Conservation (phyloP, 192 early-diverging fungal genomes). For the Ambispora gerdemannii region DNA sequence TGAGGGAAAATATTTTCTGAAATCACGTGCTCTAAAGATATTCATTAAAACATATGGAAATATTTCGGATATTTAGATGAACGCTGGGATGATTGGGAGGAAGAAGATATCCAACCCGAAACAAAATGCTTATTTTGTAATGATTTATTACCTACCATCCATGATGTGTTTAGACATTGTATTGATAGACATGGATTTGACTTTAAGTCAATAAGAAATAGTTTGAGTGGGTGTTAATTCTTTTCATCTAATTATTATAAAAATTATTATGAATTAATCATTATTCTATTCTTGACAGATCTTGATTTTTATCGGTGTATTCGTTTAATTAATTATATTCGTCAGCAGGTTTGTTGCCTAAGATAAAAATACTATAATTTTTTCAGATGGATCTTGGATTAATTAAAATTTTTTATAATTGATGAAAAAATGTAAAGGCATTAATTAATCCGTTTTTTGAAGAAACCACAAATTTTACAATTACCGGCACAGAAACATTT, state of each 20-base stretch:
- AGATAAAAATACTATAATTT: not conserved
- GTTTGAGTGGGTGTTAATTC: conserved; percentile 31
- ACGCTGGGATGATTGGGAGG: conserved; percentile 68
- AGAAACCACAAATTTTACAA: conserved; percentile 32
- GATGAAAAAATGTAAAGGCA: conserved; percentile 21
- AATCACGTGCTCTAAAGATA: not conserved
- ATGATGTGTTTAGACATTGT: conserved; percentile 61
- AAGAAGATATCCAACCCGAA: conserved; percentile 45
- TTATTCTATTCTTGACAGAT: conserved; percentile 31
- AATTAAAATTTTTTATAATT: conserved; percentile 1
- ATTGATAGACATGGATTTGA: conserved; percentile 62
- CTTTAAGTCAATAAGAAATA: conserved; percentile 49
- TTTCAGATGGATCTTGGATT: not conserved
- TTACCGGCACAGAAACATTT: conserved; percentile 54
- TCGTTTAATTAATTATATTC: conserved; percentile 69
- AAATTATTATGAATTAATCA: not conserved
- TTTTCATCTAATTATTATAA: not conserved
- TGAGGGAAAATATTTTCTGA: not conserved
- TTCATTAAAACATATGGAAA: not conserved
- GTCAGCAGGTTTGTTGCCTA: conserved; percentile 37
- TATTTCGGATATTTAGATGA: conserved; percentile 9
- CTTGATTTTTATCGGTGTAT: conserved; percentile 90
- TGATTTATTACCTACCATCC: conserved; percentile 46
- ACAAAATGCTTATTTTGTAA: conserved; percentile 74
- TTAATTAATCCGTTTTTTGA: conserved; percentile 30